Conservation (phyloP, 164 flowering plant species). For the Houttuynia cordata region DNA sequence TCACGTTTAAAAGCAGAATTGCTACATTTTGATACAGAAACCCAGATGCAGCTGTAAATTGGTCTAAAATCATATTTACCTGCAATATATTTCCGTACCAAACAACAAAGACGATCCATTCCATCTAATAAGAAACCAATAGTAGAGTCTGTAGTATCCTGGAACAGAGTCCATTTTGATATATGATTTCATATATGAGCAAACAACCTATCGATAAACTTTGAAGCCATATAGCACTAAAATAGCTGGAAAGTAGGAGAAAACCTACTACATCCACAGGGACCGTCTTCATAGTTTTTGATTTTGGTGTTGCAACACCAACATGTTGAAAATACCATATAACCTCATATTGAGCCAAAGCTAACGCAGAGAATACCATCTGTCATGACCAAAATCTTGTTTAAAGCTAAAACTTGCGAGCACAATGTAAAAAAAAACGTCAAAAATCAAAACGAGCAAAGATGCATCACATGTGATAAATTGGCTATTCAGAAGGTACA, state of each 20-base stretch:
- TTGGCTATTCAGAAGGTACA: background rate
- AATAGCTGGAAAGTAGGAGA: background rate
- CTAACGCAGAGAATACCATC: slow-evolving; percentile 99
- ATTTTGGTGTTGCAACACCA: slow-evolving; percentile 71
- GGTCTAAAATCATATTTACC: slow-evolving; percentile 26
- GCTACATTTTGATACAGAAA: background rate
- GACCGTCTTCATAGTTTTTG: slow-evolving; percentile 47
- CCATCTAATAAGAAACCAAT: slow-evolving; percentile 93
- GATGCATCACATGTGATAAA: background rate
- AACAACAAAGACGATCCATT: slow-evolving; percentile 80
- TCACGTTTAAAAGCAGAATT: background rate
- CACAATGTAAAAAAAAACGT: background rate
- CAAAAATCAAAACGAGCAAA: background rate
- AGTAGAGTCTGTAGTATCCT: slow-evolving; percentile 98
- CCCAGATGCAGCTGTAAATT: background rate
- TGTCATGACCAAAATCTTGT: slow-evolving; percentile 11
- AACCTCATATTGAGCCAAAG: slow-evolving; percentile 83
- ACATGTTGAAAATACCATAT: slow-evolving; percentile 95
- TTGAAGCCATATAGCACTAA: too few relatives aligned
- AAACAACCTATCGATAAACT: background rate
- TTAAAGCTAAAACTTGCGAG: too few relatives aligned
- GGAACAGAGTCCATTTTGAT: slow-evolving; percentile 15
- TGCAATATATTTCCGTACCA: slow-evolving; percentile 94
- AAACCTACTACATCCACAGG: slow-evolving; percentile 74
- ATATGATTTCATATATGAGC: background rate